Percentiles rank a stretch among this genome's conserved stretches.
Evolutionary conservation across 176 grass and related monocot species (phyloP).

Genomic region (Calamus simplicifolius): DNA sequence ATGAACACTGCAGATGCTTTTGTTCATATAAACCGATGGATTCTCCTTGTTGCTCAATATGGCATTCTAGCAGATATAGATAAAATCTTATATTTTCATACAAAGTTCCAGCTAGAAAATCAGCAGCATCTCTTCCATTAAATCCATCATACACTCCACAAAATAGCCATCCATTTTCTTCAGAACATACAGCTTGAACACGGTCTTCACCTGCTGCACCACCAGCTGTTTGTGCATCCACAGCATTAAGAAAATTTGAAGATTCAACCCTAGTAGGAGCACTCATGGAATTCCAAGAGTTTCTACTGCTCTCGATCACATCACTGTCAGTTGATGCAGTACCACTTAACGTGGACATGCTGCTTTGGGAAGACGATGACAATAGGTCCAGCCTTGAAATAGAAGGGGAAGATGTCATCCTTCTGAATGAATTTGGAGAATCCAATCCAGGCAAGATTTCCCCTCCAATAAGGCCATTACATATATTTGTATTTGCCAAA

Average conservation of each 20-base stretch:
- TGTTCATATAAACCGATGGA: constrained; percentile 12
- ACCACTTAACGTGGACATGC: constrained; percentile 24
- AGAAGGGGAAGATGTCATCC: constrained; percentile 76
- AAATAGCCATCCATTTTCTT: constrained; percentile 94
- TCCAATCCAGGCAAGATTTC: constrained; percentile 95
- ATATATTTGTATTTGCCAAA: constrained; percentile 94
- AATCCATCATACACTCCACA: constrained; percentile 99
- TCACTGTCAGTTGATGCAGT: constrained; percentile 32
- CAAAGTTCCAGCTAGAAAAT: constrained; percentile 86
- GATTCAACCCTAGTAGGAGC: constrained; percentile 42
- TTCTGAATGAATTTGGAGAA: constrained; percentile 93
- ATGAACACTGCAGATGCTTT: constrained; percentile 3
- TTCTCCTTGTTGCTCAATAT: constrained; percentile 52
- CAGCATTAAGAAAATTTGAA: constrained; percentile 72
- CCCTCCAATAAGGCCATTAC: constrained; percentile 77
- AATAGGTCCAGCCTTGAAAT: constrained; percentile 65
- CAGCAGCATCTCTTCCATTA: constrained; percentile 95
- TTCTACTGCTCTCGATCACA: constrained; percentile 55
- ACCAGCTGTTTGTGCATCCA: constrained; percentile 84
- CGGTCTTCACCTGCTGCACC: constrained; percentile 98
- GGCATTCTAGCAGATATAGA: constrained; percentile 63
- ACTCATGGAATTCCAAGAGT: constrained; percentile 44
- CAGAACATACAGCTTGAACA: constrained; percentile 98
- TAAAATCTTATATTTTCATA: constrained; percentile 92
- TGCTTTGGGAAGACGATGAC: constrained; percentile 24